Base-by-base conservation (phyloP, 2,329 filamentous ascomycete genomes). In the Celoporthe dispersa region DNA sequence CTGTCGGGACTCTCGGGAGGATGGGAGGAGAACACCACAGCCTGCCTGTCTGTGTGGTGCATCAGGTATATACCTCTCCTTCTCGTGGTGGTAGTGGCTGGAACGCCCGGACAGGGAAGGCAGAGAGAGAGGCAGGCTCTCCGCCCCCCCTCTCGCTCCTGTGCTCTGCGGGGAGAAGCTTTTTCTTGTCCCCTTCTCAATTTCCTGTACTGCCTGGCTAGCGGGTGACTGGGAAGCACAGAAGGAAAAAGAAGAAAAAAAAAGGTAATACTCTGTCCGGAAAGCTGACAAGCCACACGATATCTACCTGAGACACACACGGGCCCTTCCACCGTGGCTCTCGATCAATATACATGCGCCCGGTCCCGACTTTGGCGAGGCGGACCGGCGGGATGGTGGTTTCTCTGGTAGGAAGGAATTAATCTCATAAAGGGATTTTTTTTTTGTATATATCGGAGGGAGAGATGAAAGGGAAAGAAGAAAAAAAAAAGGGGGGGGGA, bases 1-100 rank as follows among this genome's bases (percentile, higher is more conserved):
- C 59, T 69, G 67, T 71, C 67, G 67, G 67, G 67, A 69, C 65
- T 35, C 48, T 3, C 1, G 44, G 31, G 48, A 16, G 53, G 31
- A 22, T n/a, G 51, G 9, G n/a, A 37, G 63, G 39, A 14, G 14
- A 44, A 19, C 3, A n/a, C n/a, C n/a, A n/a, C n/a, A n/a, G n/a
- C n/a, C n/a, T n/a, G n/a, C n/a, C n/a, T n/a, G n/a, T n/a, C n/a
- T n/a, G n/a, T n/a, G n/a, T n/a, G n/a, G n/a, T n/a, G n/a, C n/a
- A n/a, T n/a, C n/a, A n/a, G 37, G 39, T 41, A 41, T 14, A 41
- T 41, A 1, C 16, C 12, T 16, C 16, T 41, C 35, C 9, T 5
- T 35, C 35, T 35, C 35, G 9, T 35, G 35, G 5, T 35, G 35
- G 61, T 39, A 22, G 22, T 63, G 11, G 35, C 11, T 25, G 33